Percentiles rank a stretch among this genome's conserved stretches.
Conservation (phyloP, 2,329 filamentous ascomycete species). For the Aspergillus versicolor region DNA sequence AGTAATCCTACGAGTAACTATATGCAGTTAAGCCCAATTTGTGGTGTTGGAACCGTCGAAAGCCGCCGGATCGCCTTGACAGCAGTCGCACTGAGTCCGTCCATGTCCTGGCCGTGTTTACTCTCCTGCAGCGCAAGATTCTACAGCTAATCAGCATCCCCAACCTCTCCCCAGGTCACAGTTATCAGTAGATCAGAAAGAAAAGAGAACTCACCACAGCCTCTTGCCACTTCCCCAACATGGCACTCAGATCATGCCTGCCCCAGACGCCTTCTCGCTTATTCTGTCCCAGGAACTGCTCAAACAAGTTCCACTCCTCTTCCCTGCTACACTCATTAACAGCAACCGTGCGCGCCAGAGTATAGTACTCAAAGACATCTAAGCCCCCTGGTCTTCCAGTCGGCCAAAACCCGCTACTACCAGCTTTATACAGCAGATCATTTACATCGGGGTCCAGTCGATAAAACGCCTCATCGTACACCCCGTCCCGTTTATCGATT, state of each 20-base stretch:
- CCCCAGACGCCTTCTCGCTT: not conserved
- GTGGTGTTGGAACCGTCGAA: slow-evolving; percentile 3
- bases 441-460: not conserved
- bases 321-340: not conserved
- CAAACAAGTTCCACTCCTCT: slow-evolving; percentile 10
- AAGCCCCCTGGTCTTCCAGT: not conserved
- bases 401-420: not conserved
- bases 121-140: not conserved
- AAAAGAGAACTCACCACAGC: not conserved
- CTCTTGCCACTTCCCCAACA: slow-evolving; percentile 1
- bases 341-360: not conserved
- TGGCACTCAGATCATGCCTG: slow-evolving; percentile 6
- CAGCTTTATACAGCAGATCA: slow-evolving; percentile 2
- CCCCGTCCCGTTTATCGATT: slow-evolving; percentile 5
- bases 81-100: not conserved
- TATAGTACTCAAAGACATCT: slow-evolving; percentile 9
- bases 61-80: slow-evolving; percentile 5
- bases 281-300: not conserved
- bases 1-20: not conserved
- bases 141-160: not conserved
- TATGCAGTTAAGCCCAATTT: slow-evolving; percentile 3
- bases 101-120: not conserved
- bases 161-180: not conserved
- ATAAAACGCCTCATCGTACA: not conserved
- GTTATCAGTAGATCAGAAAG: not conserved